Conservation (phyloP, 495 filamentous ascomycete species). For the Trichoderma erinaceum region DNA sequence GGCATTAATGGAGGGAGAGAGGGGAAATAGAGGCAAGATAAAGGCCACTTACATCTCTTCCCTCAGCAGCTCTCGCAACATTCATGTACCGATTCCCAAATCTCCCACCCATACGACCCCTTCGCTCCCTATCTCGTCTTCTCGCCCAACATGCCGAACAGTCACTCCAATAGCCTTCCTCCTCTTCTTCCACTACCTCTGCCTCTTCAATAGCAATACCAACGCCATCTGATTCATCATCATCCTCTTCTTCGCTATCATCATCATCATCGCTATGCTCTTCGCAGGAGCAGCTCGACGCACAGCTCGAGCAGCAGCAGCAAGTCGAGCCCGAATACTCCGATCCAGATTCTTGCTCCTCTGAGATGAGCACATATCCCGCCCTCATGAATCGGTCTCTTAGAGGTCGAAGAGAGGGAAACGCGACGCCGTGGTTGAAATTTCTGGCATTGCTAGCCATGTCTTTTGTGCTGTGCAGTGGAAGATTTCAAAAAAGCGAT, state of each 20-base stretch:
- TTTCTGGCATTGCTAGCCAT: not conserved
- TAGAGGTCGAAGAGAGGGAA: not conserved
- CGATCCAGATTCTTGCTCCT: not conserved
- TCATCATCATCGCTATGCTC: not conserved
- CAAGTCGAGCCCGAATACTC: not conserved
- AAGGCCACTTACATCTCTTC: not conserved
- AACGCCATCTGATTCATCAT: no score
- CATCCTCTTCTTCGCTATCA: not conserved
- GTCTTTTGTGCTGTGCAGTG: not conserved
- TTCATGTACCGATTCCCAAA: not conserved
- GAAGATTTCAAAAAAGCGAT: no score
- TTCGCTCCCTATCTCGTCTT: not conserved
- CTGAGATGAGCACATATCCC: not conserved
- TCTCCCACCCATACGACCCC: not conserved
- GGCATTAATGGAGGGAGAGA: not conserved
- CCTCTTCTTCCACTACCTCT: no score
- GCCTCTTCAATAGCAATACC: no score
- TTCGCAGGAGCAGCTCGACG: not conserved
- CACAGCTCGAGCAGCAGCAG: conserved; percentile 1
- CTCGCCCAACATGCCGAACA: conserved; percentile 2
- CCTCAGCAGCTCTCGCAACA: not conserved
- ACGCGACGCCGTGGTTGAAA: not conserved
- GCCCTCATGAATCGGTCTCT: not conserved
- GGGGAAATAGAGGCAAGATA: not conserved
- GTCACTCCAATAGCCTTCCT: not conserved